Percentiles rank a stretch among this genome's conserved stretches.
phyloP scores from a whole-genome alignment of 345 rosid genomes.

The Raphanus sativus region DNA sequence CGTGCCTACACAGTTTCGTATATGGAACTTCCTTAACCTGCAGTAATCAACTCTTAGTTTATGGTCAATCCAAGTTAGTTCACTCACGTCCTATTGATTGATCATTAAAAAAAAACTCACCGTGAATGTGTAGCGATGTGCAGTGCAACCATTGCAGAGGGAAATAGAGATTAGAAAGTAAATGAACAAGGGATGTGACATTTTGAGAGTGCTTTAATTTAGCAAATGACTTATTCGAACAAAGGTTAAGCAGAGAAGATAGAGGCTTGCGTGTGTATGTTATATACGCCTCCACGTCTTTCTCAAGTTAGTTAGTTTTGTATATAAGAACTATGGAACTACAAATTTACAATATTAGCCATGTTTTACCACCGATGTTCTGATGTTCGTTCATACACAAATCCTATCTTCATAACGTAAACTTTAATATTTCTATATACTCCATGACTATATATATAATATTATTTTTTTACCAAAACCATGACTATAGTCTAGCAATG shows the following conservation, averaged over 20 bases:
- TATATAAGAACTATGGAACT: neutral
- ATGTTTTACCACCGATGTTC: neutral
- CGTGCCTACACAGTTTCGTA: constrained; percentile 41
- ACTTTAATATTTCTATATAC: neutral
- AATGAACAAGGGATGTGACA: constrained; percentile 5
- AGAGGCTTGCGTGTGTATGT: neutral
- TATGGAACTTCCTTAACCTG: constrained; percentile 42
- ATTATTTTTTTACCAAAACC: too few species aligned
- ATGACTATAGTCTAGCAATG: too few species aligned
- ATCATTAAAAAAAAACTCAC: neutral
- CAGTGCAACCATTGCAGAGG: constrained; percentile 14
- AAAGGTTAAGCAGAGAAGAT: neutral
- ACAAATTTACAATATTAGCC: neutral
- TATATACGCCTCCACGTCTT: constrained; percentile 9
- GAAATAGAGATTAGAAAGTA: constrained; percentile 13
- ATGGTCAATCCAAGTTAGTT: neutral
- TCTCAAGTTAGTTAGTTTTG: neutral
- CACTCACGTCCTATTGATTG: neutral
- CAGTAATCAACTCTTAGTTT: neutral
- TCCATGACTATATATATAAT: too few species aligned
- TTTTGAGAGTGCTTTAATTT: constrained; percentile 16
- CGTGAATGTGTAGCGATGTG: constrained; percentile 20
- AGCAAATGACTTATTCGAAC: neutral
- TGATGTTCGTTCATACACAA: neutral
- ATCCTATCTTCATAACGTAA: neutral